These are phyloP conservation scores for Paramecium sexaurelia DNA, from an alignment of 73 alveolate species.

Conservation along the genomic window DNA sequence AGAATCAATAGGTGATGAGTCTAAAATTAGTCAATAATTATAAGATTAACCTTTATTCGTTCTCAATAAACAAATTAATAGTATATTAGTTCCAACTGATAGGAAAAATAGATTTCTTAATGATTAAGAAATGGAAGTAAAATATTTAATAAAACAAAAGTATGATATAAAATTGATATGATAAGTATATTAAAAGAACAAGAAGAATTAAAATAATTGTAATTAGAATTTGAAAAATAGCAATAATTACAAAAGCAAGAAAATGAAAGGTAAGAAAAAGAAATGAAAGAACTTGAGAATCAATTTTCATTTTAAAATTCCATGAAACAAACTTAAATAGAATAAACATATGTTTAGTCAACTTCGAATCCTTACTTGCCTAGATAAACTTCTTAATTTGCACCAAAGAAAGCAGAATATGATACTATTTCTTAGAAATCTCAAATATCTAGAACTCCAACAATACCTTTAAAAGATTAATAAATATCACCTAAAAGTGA, in stretches of 20 bases:
- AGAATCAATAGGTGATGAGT: neutral
- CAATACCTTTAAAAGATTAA: neutral
- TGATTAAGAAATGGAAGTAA: slow-evolving; percentile 2
- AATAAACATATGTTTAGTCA: neutral
- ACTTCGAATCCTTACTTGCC: slow-evolving; percentile 7
- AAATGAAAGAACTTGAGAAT: neutral
- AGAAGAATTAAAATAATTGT: neutral
- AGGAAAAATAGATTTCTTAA: neutral
- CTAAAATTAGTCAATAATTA: neutral
- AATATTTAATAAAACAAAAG: neutral
- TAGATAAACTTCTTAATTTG: neutral
- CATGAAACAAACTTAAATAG: neutral
- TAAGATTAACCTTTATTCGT: neutral
- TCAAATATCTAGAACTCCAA: neutral
- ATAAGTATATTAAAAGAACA: neutral
- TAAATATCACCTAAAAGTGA: neutral
- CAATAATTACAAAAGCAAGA: neutral
- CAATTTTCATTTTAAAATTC: slow-evolving; percentile 18
- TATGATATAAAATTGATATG: neutral
- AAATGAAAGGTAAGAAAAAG: neutral
- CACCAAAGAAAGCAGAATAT: neutral
- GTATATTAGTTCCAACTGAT: neutral
- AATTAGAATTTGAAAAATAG: neutral
- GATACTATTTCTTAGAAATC: slow-evolving; percentile 24
- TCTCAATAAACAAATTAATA: neutral